Evolutionary conservation across 805 yeast species (phyloP), one percentile per base, ranked within the genome.

Genomic region (Ogataea methanolica): DNA sequence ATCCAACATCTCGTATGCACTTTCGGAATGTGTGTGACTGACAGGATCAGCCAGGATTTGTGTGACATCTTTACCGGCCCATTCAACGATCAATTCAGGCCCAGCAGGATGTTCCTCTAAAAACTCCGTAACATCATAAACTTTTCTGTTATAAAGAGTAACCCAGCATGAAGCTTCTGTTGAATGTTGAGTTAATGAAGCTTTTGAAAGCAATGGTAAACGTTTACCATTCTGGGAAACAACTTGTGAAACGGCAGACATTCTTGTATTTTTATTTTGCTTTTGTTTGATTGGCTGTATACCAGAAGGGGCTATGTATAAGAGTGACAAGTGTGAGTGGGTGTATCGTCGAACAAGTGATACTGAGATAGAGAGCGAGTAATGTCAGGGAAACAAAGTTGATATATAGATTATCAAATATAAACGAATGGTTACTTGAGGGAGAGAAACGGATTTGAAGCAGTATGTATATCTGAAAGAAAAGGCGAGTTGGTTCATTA

Each of bases 1-100:
- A 57, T 89, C 92, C 55, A 92, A 69, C 75, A 92, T 85, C 53
- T 89, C 96, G 64, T 90, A 90, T 2, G 97, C 94, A 35, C 85
- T 69, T 57, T 88, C 96, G 2, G 94, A 83, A 67, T 92, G 97
- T 43, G 77, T 80, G 63, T 91, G 97, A 35, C 83, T 73, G 5
- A 63, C 65, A 15, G 71, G 69, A 61, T 91, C 96, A 7, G 83
- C 81, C 76, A 92, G 78, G 42, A 89, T 82, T 45, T 79, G 79
- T 9, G 97, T 88, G 44, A 79, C 63, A 53, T 80, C 85, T 54
- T 75, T 72, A 21, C 85, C 88, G 35, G 79, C 82, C 54, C 76
- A 76, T 4, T 77, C 80, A 45, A 76, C 49, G 42, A 82, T 73
- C n/a, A 80, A 53, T 48, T 80, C 84, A 5, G 69, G 72, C 23